Evolutionary conservation across 2,329 filamentous ascomycete species (phyloP), one percentile per base, ranked within the genome.

Genomic region (Colletotrichum sojae): DNA sequence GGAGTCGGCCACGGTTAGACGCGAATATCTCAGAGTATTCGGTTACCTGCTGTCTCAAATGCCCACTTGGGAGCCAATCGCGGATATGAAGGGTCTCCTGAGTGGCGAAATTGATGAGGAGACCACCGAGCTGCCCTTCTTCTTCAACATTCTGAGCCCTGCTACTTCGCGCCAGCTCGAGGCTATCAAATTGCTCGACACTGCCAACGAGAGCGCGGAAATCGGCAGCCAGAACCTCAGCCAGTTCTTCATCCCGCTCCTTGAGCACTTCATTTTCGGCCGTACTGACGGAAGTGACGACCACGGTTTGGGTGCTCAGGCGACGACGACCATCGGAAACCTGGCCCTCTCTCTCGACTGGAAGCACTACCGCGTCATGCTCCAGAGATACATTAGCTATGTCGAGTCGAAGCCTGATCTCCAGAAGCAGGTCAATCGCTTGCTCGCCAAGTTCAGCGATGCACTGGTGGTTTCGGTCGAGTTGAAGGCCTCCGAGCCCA

Each of bases 211-310:
- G 10, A 86, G 86, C 64, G 85, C 88, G 13, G 85, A 89, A 56
- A 83, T 99, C 68, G 88, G 88, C 70, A 92, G 93, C 75, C 89
- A 90, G 60, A 97, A 97, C 75, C 86, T 97, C 71, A 91, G 91
- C 67, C 91, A 95, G 18, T 92, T 98, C 76, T 94, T 98, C 76
- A 89, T 99, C 48, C 97, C 96, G 0, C 85, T 99, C 20, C 85
- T 98, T 10, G 96, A 99, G 77, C 95, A 98, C 77, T 98, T 98
- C 76, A 91, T 98, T 25, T 95, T 97, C 76, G 92, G 94, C 67
- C 90, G 92, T 69, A 89, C 88, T 5, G 92, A 94, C 55, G 85
- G 86, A 9, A 84, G 79, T 22, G 94, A 97, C 77, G 94, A 94
- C 43, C 92, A 97, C 73, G 95, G 94, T 57, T 85, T 98, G 61